A percentile compares a stretch with the other conserved stretches of the same genome.
phyloP scores from a whole-genome alignment of 768 basidiomycete genomes.

The Gautieria morchelliformis region DNA sequence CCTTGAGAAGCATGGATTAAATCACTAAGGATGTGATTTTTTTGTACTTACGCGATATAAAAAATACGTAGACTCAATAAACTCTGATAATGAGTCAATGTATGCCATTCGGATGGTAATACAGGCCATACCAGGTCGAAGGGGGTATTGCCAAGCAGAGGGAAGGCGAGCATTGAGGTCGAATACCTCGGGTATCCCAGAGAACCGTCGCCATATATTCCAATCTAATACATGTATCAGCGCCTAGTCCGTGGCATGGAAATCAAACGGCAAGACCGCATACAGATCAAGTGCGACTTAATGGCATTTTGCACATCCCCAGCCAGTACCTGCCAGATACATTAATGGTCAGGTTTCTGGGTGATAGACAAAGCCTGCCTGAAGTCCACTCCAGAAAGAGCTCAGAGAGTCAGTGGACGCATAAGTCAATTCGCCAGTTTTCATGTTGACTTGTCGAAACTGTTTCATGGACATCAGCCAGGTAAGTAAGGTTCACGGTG shows the following conservation, averaged over 20 bases:
- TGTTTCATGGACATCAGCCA: constrained; percentile 21
- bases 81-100: constrained; percentile 40
- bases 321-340: constrained; percentile 39
- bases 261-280: constrained; percentile 16
- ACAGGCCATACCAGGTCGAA: constrained; percentile 50
- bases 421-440: constrained; percentile 64
- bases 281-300: constrained; percentile 83
- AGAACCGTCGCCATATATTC: constrained; percentile 84
- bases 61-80: constrained; percentile 95
- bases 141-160: constrained; percentile 69
- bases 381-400: constrained; percentile 96
- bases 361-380: constrained; percentile 27
- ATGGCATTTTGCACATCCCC: constrained; percentile 87
- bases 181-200: constrained; percentile 88
- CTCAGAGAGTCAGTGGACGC: constrained; percentile 88
- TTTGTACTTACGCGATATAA: constrained; percentile 61
- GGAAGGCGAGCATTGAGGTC: constrained; percentile 66
- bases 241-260: neutral
- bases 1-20: constrained; percentile 34
- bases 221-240: constrained; percentile 45
- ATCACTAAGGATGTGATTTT: neutral
- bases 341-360: neutral
- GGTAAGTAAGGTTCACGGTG: neutral
- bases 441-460: constrained; percentile 83
- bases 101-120: neutral